These are phyloP conservation scores for Neoscytalidium dimidiatum DNA, from an alignment of 2,329 filamentous ascomycete genomes.

Conservation along the genomic window DNA sequence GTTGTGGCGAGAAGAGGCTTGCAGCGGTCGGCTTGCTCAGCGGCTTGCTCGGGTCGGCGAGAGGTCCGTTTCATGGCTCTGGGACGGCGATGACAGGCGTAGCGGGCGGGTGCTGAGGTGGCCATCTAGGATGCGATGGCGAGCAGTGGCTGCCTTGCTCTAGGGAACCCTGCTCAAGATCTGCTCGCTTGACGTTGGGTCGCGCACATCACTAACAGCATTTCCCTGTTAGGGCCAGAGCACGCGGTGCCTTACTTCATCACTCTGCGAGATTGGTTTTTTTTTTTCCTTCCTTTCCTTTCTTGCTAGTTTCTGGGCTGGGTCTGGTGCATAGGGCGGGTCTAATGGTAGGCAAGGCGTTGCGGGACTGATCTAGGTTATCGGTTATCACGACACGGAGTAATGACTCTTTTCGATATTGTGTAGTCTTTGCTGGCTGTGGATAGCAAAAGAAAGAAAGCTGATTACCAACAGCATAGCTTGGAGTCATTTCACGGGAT, in stretches of 20 bases:
- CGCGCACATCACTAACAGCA: not conserved
- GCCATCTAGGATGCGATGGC: not conserved
- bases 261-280: not conserved
- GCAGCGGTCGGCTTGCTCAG: not conserved
- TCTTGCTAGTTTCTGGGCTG: not conserved
- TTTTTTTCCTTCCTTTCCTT: not conserved
- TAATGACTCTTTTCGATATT: not conserved
- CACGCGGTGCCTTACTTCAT: constrained; percentile 4
- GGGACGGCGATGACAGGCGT: not conserved
- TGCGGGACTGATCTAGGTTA: not conserved
- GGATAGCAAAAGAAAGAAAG: not conserved
- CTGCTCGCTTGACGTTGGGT: constrained; percentile 13
- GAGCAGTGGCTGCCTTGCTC: not conserved
- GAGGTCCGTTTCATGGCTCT: not conserved
- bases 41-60: not conserved
- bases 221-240: not conserved
- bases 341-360: not conserved
- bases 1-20: not conserved
- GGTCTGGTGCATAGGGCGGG: constrained; percentile 4
- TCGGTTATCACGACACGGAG: not conserved
- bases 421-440: not conserved
- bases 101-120: not conserved
- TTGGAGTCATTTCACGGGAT: not conserved
- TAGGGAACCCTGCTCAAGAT: constrained; percentile 7
- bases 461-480: not conserved